Evolutionary conservation across 805 yeast genomes (phyloP), one percentile per base, ranked within the genome.

Genomic region (Candida silvatica): DNA sequence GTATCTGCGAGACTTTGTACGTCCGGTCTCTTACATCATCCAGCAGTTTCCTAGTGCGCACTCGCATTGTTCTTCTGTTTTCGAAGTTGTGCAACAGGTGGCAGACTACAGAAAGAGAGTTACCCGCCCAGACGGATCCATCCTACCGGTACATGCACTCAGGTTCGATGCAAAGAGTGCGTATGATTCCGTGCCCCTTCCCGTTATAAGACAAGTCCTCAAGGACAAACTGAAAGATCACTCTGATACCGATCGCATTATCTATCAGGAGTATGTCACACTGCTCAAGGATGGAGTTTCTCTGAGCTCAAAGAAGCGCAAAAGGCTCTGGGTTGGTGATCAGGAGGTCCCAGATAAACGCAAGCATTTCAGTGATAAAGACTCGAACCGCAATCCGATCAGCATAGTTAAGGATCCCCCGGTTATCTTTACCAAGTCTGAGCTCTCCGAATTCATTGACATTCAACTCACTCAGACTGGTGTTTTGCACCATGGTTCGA

Each of bases 111-210:
- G 64, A 35, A 29, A 35, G 2, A 20, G 22, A 0, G 42, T 65
- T 0, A 5, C 47, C 2, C 20, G 9, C 26, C 26, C 9, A n/a
- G n/a, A n/a, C n/a, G n/a, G n/a, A n/a, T n/a, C n/a, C n/a, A n/a
- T n/a, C 4, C 74, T 74, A 0, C 33, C 43, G 2, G 42, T 77
- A 0, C 70, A 62, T 47, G 70, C 70, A 12, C 61, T 81, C 18
- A 84, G 82, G 44, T 81, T 85, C 53, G 97, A 88, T 52, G 74
- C 83, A 42, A 67, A 66, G 37, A 67, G 77, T 3, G 86, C 95
- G 37, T 88, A 75, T 52, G 97, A 90, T 47, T 70, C 76, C 2
- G 60, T 87, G 14, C 77, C 82, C 12, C 71, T 69, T 31, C 43
- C 47, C 0, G 64, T 62, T 38, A 41, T 49, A 4, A 27, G 38